Conservation (phyloP, 148 eudicot species). For the Diospyros lotus region DNA sequence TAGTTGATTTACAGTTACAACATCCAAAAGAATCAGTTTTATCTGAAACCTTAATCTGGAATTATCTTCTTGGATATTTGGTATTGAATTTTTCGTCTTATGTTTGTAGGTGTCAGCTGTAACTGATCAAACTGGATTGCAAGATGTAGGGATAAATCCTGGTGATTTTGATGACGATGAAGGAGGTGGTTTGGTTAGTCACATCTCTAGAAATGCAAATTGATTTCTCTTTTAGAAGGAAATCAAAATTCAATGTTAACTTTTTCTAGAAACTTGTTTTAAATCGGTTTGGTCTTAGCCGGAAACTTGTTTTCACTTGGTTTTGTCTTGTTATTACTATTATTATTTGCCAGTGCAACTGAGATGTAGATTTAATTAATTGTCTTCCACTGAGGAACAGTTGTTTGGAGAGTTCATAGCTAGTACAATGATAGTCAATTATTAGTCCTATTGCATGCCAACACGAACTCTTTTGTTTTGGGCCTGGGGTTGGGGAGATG, state of each 20-base stretch:
- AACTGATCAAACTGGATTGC: conserved; percentile 74
- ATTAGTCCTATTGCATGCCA: not conserved
- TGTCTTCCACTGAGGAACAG: not conserved
- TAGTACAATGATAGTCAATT: no score
- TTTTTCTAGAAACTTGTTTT: not conserved
- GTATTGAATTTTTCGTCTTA: not conserved
- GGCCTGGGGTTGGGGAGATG: not conserved
- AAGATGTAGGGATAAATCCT: conserved; percentile 59
- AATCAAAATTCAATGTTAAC: not conserved
- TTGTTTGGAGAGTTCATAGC: conserved; percentile 2
- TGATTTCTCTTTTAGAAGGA: not conserved
- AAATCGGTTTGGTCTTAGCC: not conserved
- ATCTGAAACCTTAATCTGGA: not conserved
- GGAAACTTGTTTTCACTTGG: not conserved
- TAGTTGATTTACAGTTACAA: not conserved
- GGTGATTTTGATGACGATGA: conserved; percentile 93
- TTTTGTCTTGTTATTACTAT: no score
- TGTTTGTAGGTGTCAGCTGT: conserved; percentile 73
- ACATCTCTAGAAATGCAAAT: not conserved
- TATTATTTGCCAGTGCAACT: not conserved
- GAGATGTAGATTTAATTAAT: not conserved
- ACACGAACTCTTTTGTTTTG: not conserved
- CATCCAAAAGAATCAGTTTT: not conserved
- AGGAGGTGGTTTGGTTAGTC: conserved; percentile 88
- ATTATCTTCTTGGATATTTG: not conserved